Percentiles rank a stretch among this genome's conserved stretches.
Evolutionary conservation across 345 rosid species (phyloP).

Genomic region (Eucalyptus virginea): DNA sequence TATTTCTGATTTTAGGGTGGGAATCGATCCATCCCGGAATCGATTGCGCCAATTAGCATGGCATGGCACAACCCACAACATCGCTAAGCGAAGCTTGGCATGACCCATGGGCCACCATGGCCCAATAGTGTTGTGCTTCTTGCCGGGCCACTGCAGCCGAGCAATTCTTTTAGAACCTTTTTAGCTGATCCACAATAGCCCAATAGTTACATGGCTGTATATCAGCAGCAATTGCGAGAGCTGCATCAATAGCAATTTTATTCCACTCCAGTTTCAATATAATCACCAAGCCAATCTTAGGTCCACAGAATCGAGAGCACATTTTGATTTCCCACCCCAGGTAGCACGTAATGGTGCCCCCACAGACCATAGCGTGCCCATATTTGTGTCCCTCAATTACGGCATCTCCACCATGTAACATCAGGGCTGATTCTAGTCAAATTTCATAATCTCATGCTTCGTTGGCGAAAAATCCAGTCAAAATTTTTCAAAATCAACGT

Average conservation of each 20-base stretch:
- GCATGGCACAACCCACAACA: background rate
- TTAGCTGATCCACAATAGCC: background rate
- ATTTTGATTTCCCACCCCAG: background rate
- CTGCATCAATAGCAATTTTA: background rate
- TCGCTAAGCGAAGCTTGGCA: background rate
- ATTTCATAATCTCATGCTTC: background rate
- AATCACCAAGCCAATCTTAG: background rate
- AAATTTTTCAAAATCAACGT: background rate
- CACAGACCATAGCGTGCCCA: background rate
- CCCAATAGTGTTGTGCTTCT: background rate
- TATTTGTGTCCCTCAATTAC: background rate
- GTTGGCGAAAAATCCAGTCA: background rate
- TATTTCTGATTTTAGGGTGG: background rate
- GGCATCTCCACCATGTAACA: accelerated
- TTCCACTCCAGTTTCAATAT: background rate
- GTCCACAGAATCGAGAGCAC: accelerated
- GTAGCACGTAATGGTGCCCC: background rate
- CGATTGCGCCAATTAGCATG: accelerated
- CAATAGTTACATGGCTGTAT: too few species aligned
- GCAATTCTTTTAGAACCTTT: background rate
- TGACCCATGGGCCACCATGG: background rate
- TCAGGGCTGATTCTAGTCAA: background rate
- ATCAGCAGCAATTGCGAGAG: background rate
- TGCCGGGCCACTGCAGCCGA: background rate
- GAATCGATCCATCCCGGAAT: accelerated